Evolutionary conservation across 2,329 filamentous ascomycete species (phyloP).

Genomic region (Aureobasidium melanogenum): DNA sequence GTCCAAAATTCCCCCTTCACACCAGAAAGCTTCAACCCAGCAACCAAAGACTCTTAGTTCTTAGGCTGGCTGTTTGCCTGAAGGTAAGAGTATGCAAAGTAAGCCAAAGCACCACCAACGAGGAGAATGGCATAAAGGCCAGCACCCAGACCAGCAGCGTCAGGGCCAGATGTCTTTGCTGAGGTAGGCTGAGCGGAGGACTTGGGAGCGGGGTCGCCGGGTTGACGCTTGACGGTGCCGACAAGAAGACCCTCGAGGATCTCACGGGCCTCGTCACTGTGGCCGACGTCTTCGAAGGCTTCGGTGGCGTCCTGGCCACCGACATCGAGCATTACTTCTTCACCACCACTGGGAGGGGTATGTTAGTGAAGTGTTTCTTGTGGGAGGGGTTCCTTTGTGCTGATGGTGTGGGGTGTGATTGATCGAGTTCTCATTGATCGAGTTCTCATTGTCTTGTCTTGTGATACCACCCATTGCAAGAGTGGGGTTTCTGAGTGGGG

Average conservation of each 20-base stretch:
- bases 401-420: neutral
- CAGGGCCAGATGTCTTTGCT: constrained; percentile 40
- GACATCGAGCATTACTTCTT: constrained; percentile 95
- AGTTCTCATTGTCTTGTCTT: neutral
- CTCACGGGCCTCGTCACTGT: constrained; percentile 96
- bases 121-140: constrained; percentile 75
- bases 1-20: neutral
- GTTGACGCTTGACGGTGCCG: constrained; percentile 70
- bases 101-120: constrained; percentile 67
- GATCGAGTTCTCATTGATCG: neutral
- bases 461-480: neutral
- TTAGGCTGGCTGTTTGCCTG: constrained; percentile 34
- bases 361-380: neutral
- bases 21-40: neutral
- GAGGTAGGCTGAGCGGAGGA: constrained; percentile 42
- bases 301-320: constrained; percentile 93
- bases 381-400: neutral
- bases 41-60: neutral
- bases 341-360: constrained; percentile 63
- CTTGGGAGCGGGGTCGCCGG: constrained; percentile 71
- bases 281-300: constrained; percentile 97
- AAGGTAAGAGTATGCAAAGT: constrained; percentile 77
- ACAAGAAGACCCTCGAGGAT: constrained; percentile 71
- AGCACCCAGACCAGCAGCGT: constrained; percentile 53
- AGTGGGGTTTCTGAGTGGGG: constrained; percentile 10